phyloP scores from a whole-genome alignment of 2,329 filamentous ascomycete genomes.

The Penicillium psychrosexuale region DNA sequence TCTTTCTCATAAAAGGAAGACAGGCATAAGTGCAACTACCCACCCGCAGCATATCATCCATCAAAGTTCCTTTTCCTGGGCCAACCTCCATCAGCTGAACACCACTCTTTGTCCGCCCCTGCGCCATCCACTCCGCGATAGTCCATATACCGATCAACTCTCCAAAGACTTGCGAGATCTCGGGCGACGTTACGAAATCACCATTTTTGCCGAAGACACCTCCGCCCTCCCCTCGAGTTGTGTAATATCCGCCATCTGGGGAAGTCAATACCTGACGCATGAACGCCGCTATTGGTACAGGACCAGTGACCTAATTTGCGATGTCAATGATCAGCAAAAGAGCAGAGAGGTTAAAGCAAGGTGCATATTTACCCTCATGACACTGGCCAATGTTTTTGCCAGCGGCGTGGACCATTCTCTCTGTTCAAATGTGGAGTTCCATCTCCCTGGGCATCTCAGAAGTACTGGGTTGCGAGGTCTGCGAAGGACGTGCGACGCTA shows the following conservation, averaged over 20 bases:
- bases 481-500: constrained; percentile 26
- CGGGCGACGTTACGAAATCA: constrained; percentile 94
- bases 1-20: background rate
- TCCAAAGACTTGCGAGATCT: constrained; percentile 96
- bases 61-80: constrained; percentile 88
- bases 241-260: constrained; percentile 91
- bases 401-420: constrained; percentile 88
- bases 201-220: constrained; percentile 92
- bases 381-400: constrained; percentile 79
- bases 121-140: constrained; percentile 92
- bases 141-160: constrained; percentile 94
- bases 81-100: constrained; percentile 92
- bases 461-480: constrained; percentile 18
- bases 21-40: constrained; percentile 30
- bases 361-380: constrained; percentile 67
- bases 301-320: constrained; percentile 70
- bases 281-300: constrained; percentile 85
- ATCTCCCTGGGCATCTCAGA: constrained; percentile 25
- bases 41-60: constrained; percentile 93
- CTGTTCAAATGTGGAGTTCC: constrained; percentile 35
- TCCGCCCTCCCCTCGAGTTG: constrained; percentile 63
- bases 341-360: background rate
- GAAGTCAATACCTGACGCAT: constrained; percentile 99
- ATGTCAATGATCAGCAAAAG: constrained; percentile 1
- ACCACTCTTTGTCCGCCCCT: constrained; percentile 69